phyloP scores from a whole-genome alignment of 139 green algal species.

The Chlamydomonas incerta region DNA sequence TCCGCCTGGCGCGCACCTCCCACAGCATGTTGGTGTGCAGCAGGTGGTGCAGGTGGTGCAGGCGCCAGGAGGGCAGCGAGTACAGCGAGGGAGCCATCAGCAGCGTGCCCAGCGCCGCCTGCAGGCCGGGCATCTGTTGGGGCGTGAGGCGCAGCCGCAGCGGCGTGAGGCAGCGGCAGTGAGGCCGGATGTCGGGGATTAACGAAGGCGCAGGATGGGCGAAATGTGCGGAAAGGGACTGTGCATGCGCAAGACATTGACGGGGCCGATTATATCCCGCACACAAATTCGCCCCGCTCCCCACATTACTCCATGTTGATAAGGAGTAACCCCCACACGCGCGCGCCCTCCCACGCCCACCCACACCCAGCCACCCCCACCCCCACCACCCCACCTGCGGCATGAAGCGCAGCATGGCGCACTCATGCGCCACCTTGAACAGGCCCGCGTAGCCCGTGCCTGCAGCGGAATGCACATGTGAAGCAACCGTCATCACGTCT shows the following conservation, averaged over 20 bases:
- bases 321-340: no score
- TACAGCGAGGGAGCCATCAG: constrained; percentile 67
- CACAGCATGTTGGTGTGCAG: constrained; percentile 47
- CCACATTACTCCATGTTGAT: no score
- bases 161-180: neutral
- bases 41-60: constrained; percentile 39
- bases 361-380: no score
- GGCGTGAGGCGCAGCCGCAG: neutral
- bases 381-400: neutral
- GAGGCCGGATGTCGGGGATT: no score
- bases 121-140: constrained; percentile 17
- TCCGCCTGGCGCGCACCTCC: constrained; percentile 45
- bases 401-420: constrained; percentile 49
- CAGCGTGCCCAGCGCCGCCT: constrained; percentile 51
- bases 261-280: no score
- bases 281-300: no score
- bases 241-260: no score
- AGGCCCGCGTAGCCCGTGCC: constrained; percentile 67
- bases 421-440: constrained; percentile 66
- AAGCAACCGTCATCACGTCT: no score
- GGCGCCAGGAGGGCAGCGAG: constrained; percentile 47
- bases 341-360: no score
- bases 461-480: no score
- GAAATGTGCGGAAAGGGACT: no score
- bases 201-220: no score